Percentiles rank a stretch among this genome's conserved stretches.
Conservation (phyloP, 164 flowering plant species). For the Nymphaea colorata region DNA sequence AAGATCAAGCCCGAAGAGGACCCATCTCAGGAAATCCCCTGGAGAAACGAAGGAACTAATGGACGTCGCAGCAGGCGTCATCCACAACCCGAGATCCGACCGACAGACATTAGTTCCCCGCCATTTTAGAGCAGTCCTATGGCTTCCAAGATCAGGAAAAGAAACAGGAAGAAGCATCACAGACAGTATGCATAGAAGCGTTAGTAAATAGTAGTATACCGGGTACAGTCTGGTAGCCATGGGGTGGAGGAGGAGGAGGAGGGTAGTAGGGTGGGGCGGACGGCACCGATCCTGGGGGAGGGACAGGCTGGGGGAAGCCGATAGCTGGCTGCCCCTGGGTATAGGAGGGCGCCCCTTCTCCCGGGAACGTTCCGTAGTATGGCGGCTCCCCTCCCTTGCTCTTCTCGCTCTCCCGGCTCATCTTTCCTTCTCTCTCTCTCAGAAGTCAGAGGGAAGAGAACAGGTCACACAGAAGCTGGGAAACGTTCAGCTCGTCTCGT, state of each 20-base stretch:
- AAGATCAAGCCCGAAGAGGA: no score
- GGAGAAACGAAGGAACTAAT: no score
- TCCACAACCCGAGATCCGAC: no score
- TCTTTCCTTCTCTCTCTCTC: no score
- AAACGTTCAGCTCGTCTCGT: no score
- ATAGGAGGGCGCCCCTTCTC: not conserved
- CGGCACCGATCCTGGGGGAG: not conserved
- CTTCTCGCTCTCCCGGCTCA: not conserved
- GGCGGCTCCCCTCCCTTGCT: not conserved
- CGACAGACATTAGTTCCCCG: no score
- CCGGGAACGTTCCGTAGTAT: not conserved
- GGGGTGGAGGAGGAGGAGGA: not conserved
- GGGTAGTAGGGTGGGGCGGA: not conserved
- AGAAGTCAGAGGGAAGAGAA: no score
- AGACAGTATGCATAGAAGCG: not conserved
- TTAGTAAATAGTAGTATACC: not conserved
- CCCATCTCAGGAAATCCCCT: no score
- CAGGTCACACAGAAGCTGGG: no score
- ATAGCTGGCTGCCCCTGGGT: not conserved
- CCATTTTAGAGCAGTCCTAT: no score
- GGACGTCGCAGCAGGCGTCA: no score
- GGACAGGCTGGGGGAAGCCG: slow-evolving; percentile 1
- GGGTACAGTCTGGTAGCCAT: not conserved
- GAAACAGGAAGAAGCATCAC: not conserved
- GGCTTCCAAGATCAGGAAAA: no score